Percentiles rank a stretch among this genome's conserved stretches.
Evolutionary conservation across 1,284 basidiomycete species (phyloP).

Genomic region (Quambalaria eucalypti): DNA sequence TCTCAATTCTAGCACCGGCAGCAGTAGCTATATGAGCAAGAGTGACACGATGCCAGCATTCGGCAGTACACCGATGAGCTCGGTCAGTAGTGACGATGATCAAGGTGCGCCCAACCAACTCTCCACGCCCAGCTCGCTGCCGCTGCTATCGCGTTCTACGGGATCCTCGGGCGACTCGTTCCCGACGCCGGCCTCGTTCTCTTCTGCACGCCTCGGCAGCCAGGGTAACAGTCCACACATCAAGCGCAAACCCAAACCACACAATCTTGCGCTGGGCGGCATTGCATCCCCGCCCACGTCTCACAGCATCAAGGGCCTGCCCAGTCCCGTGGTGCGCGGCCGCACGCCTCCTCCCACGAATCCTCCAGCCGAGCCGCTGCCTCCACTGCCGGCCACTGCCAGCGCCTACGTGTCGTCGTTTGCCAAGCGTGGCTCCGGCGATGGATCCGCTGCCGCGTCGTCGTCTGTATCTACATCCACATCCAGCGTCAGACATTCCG

Average conservation of each 20-base stretch:
- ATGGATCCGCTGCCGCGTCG: constrained; percentile 1
- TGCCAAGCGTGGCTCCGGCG: too few species aligned
- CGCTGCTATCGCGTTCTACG: too few species aligned
- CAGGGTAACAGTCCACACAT: background rate
- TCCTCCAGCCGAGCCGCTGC: constrained; percentile 24
- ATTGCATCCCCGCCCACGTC: background rate
- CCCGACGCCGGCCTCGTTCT: background rate
- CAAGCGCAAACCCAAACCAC: background rate
- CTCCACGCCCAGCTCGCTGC: too few species aligned
- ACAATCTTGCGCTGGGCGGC: background rate
- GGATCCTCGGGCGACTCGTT: too few species aligned
- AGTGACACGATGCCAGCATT: too few species aligned
- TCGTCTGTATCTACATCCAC: too few species aligned
- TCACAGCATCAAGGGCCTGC: background rate
- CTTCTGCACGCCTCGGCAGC: background rate
- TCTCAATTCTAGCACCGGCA: too few species aligned
- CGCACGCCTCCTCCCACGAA: constrained; percentile 9
- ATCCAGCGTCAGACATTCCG: too few species aligned
- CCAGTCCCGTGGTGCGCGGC: constrained; percentile 2
- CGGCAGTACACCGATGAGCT: too few species aligned
- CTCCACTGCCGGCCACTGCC: constrained; percentile 25
- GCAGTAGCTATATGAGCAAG: too few species aligned
- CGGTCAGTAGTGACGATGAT: too few species aligned
- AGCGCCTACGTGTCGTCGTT: constrained; percentile 6
- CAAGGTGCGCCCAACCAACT: too few species aligned